Base-by-base conservation (phyloP, 768 basidiomycete genomes). In the Rhodotorula diobovata region DNA sequence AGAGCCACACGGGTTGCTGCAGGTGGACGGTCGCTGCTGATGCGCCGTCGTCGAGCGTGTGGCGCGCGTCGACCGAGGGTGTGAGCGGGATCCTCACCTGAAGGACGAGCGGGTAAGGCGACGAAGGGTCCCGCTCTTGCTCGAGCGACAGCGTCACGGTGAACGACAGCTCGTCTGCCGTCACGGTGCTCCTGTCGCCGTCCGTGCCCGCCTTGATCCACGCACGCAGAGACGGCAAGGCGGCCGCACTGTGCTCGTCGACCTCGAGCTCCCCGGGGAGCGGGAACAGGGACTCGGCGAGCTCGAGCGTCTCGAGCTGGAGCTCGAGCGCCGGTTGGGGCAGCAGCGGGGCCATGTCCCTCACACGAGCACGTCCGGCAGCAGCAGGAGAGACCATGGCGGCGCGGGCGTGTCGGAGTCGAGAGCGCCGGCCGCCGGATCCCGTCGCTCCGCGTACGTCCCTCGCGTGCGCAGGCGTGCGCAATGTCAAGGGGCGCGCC, bases 191-290 rank as follows among this genome's bases (percentile, higher is more conserved):
- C 2, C 25, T 53, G 21, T 46, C 32, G 12, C 32, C 64, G n/a
- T 62, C 55, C 14, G 10, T 21, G 32, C 61, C 54, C 0, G 46
- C 51, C 23, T 66, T 39, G 18, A 63, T 23, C 66, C 66, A 71
- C 5, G n/a, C 43, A 21, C 50, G 25, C 39, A 65, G 46, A 30
- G 65, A 3, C 58, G 74, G 41, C 56, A 70, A 35, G 46, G 43
- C 41, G 1, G 58, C 50, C 10, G 50, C 54, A 14, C 63, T 50
- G 16, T 30, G 7, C 16, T 63, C 62, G 4, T 68, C 51, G n/a
- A 79, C 54, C 16, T 46, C 50, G 8, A 80, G 67, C 61, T 81
- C 80, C 34, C 71, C 67, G 8, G 66, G 67, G 10, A 34, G 21
- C 30, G 67, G 66, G 51, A 63, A 43, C 18, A 54, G 51, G 35